These are phyloP conservation scores for Saksenaea oblongispora DNA, from an alignment of 371 early-diverging fungal genomes.

Conservation along the genomic window DNA sequence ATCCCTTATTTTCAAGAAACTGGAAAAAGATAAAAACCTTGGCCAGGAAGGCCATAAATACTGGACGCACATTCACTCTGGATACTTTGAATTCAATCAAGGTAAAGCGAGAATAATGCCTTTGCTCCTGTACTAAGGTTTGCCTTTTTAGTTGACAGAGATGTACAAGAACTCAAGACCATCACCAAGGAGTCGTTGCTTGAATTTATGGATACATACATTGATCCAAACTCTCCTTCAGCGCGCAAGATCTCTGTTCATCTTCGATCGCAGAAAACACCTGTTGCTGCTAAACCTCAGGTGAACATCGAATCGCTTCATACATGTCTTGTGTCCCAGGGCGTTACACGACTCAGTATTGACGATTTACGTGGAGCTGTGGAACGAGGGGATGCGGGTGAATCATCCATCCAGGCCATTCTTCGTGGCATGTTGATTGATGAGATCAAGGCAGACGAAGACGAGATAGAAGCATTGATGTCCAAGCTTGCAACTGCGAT, in stretches of 20 bases:
- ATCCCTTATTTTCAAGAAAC: slow-evolving; percentile 69
- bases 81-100: slow-evolving; percentile 87
- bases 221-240: slow-evolving; percentile 56
- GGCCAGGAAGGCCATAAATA: slow-evolving; percentile 74
- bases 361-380: slow-evolving; percentile 50
- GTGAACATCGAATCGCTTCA: slow-evolving; percentile 50
- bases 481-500: slow-evolving; percentile 42
- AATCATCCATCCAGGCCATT: slow-evolving; percentile 36
- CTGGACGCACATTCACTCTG: slow-evolving; percentile 79
- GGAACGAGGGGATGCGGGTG: slow-evolving; percentile 46
- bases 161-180: slow-evolving; percentile 57
- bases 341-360: slow-evolving; percentile 28
- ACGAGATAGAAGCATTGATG: slow-evolving; percentile 42
- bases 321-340: slow-evolving; percentile 30
- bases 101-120: slow-evolving; percentile 10
- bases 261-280: slow-evolving; percentile 61
- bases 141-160: slow-evolving; percentile 43
- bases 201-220: slow-evolving; percentile 58
- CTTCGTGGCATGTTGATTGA: slow-evolving; percentile 46
- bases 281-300: slow-evolving; percentile 30
- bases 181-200: slow-evolving; percentile 53
- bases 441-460: slow-evolving; percentile 49
- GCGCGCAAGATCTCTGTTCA: slow-evolving; percentile 72
- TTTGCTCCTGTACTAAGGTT: background rate
- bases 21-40: slow-evolving; percentile 88